Evolutionary conservation across 1,284 basidiomycete species (phyloP).

Genomic region (Boletus mariae): DNA sequence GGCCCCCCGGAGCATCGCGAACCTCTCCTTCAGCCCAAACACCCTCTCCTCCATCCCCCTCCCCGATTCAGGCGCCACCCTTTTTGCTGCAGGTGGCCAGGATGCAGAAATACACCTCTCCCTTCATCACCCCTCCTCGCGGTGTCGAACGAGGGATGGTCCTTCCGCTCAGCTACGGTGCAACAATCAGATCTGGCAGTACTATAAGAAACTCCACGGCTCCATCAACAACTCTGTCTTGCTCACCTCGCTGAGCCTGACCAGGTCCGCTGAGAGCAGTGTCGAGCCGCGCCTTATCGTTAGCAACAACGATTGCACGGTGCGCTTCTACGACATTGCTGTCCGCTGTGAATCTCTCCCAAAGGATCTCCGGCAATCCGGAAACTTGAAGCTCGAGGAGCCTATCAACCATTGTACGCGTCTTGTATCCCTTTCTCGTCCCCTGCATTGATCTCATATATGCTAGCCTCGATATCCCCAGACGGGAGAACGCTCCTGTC

Average conservation of each 20-base stretch:
- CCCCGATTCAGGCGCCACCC: constrained; percentile 48
- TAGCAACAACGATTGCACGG: constrained; percentile 78
- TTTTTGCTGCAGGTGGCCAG: constrained; percentile 82
- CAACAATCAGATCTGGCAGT: constrained; percentile 49
- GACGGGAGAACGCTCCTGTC: constrained; percentile 80
- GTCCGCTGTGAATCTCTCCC: constrained; percentile 43
- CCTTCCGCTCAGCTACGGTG: constrained; percentile 16
- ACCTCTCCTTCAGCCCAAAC: constrained; percentile 62
- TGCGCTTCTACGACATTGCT: constrained; percentile 73
- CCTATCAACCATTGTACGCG: constrained; percentile 64
- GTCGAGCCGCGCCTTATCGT: constrained; percentile 72
- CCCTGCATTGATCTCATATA: constrained; percentile 13
- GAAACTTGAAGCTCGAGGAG: constrained; percentile 58
- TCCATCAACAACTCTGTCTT: constrained; percentile 85
- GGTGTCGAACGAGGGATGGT: constrained; percentile 21
- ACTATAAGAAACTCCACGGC: constrained; percentile 51
- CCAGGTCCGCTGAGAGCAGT: constrained; percentile 53
- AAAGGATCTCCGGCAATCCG: constrained; percentile 47
- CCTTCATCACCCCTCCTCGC: constrained; percentile 38
- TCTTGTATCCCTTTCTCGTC: constrained; percentile 32
- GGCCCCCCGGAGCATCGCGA: constrained; percentile 49
- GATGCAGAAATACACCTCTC: constrained; percentile 77
- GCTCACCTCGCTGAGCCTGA: constrained; percentile 59
- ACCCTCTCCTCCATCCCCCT: constrained; percentile 64
- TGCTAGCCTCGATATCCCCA: constrained; percentile 74